These are phyloP conservation scores for Lepidium aucheri DNA, from an alignment of 345 rosid species.

Conservation along the genomic window DNA sequence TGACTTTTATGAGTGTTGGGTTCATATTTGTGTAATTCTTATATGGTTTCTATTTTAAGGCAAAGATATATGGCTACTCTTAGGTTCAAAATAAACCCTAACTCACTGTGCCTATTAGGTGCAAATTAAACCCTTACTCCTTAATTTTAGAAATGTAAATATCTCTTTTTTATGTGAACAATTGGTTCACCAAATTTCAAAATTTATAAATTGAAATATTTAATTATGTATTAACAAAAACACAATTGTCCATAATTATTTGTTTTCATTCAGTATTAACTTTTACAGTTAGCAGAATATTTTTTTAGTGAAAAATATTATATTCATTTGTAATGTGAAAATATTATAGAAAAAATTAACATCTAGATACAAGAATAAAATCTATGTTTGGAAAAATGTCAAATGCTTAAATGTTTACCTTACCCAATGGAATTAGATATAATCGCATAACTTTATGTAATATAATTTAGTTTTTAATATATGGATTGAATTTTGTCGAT, in stretches of 20 bases:
- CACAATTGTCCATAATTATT: no score
- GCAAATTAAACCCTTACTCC: background rate
- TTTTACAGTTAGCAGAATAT: background rate
- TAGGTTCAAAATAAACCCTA: background rate
- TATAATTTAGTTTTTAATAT: no score
- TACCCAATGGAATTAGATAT: no score
- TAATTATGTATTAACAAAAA: background rate
- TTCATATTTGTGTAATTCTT: background rate
- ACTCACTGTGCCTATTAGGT: no score
- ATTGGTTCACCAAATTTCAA: no score
- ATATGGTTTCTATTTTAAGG: background rate
- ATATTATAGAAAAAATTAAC: background rate
- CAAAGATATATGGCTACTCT: background rate
- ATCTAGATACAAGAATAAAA: background rate
- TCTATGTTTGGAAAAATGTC: no score
- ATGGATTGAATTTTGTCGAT: no score
- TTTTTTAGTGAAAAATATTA: background rate
- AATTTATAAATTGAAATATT: background rate
- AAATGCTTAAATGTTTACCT: no score
- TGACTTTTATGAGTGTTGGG: slow-evolving; percentile 4
- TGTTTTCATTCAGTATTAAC: background rate
- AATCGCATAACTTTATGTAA: no score
- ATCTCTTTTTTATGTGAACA: no score
- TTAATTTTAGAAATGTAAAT: no score
- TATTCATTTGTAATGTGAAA: background rate